A percentile compares a stretch with the other conserved stretches of the same genome.
phyloP scores from a whole-genome alignment of 2,329 filamentous ascomycete species.

The Aphanoascus verrucosus region DNA sequence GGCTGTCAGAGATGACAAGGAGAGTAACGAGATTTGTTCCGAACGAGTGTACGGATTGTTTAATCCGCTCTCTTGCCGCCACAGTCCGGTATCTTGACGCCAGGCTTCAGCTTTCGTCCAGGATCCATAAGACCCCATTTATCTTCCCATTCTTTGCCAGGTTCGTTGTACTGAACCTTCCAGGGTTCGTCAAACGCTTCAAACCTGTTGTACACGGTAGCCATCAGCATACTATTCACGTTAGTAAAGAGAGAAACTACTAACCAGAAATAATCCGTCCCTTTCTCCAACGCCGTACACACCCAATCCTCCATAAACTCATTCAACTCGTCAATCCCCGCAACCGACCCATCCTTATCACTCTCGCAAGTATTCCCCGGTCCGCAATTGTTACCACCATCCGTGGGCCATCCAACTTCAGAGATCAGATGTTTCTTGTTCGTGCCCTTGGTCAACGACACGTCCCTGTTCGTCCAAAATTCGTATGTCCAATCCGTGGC shows the following conservation, averaged over 20 bases:
- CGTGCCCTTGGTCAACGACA: constrained; percentile 49
- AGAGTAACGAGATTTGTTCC: neutral
- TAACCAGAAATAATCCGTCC: constrained; percentile 86
- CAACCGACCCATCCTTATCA: constrained; percentile 54
- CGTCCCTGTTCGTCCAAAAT: constrained; percentile 68
- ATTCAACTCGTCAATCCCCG: constrained; percentile 71
- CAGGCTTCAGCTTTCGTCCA: constrained; percentile 69
- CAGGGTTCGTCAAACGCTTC: constrained; percentile 94
- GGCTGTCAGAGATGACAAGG: neutral
- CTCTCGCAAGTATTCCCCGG: constrained; percentile 46
- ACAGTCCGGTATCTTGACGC: constrained; percentile 79
- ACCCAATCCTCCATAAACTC: constrained; percentile 78
- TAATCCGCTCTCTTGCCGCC: constrained; percentile 55
- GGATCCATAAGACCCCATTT: constrained; percentile 90
- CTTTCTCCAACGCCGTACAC: constrained; percentile 66
- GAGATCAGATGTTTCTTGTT: constrained; percentile 67
- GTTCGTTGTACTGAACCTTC: constrained; percentile 66
- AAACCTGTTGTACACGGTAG: constrained; percentile 46
- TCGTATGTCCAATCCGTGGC: constrained; percentile 70
- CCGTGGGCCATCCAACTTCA: constrained; percentile 84
- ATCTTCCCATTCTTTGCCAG: constrained; percentile 73
- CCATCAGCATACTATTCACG: neutral
- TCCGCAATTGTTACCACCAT: constrained; percentile 70
- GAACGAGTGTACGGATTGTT: neutral
- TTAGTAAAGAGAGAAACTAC: neutral